phyloP scores from a whole-genome alignment of 169 alveolate genomes.

The Eimeria mitis region DNA sequence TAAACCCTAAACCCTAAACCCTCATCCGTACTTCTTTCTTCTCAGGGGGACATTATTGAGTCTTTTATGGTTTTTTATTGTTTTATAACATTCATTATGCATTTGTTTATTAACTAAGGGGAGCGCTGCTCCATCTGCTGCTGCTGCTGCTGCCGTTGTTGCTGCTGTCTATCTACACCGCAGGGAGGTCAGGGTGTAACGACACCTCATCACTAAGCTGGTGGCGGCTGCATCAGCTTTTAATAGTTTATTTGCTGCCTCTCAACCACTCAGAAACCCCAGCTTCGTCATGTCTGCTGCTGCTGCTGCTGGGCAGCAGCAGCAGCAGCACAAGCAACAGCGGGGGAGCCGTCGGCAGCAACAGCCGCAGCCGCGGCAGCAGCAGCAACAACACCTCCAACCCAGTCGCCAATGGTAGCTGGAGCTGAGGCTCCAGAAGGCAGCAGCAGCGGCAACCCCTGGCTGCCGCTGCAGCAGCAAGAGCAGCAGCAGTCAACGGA shows the following conservation, averaged over 20 bases:
- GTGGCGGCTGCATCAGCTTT: not conserved
- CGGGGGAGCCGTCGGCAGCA: not conserved
- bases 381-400: not conserved
- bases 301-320: slow-evolving; percentile 7
- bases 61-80: too few relatives aligned
- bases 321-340: slow-evolving; percentile 7
- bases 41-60: not conserved
- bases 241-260: not conserved
- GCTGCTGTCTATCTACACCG: not conserved
- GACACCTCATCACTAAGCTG: not conserved
- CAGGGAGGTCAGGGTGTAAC: not conserved
- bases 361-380: not conserved
- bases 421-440: not conserved
- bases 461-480: slow-evolving; percentile 16
- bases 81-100: too few relatives aligned
- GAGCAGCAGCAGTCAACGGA: not conserved
- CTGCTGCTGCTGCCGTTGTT: slow-evolving; percentile 17
- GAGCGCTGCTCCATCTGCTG: not conserved
- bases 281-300: not conserved
- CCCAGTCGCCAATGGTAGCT: not conserved
- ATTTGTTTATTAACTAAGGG: not conserved
- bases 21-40: not conserved
- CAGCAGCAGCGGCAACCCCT: slow-evolving; percentile 18
- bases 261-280: not conserved
- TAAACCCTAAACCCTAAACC: slow-evolving; percentile 19